Conservation (phyloP, 2,329 filamentous ascomycete species). For the Phyllosticta citriasiana region DNA sequence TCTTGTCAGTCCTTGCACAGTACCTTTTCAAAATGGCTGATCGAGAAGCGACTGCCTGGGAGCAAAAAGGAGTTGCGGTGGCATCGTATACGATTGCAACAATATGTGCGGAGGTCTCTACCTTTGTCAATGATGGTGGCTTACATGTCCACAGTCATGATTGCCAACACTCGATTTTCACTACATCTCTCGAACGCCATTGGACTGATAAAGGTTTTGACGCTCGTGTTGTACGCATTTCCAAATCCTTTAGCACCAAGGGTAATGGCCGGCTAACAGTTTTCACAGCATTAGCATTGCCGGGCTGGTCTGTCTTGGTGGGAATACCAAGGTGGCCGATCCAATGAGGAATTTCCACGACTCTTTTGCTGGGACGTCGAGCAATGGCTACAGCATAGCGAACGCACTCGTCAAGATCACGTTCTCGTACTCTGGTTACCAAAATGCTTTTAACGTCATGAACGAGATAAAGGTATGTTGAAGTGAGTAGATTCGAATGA, state of each 20-base stretch:
- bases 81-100: conserved; percentile 52
- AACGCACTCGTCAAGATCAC: conserved; percentile 24
- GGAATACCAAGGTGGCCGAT: conserved; percentile 19
- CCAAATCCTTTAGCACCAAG: too few relatives aligned
- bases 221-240: conserved; percentile 42
- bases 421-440: conserved; percentile 22
- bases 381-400: conserved; percentile 21
- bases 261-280: neutral
- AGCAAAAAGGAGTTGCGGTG: conserved; percentile 56
- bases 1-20: conserved; percentile 29
- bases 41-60: conserved; percentile 46
- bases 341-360: conserved; percentile 20
- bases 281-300: conserved; percentile 18
- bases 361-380: conserved; percentile 19
- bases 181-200: conserved; percentile 47
- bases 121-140: neutral
- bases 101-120: conserved; percentile 31
- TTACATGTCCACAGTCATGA: conserved; percentile 23
- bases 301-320: conserved; percentile 22
- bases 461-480: conserved; percentile 21
- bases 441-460: conserved; percentile 25
- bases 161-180: conserved; percentile 49
- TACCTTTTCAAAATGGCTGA: conserved; percentile 53
- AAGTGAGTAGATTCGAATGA: too few relatives aligned
- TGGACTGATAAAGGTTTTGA: conserved; percentile 50